Evolutionary conservation across 139 green algal species (phyloP).

Genomic region (Picochlorum costavermella): DNA sequence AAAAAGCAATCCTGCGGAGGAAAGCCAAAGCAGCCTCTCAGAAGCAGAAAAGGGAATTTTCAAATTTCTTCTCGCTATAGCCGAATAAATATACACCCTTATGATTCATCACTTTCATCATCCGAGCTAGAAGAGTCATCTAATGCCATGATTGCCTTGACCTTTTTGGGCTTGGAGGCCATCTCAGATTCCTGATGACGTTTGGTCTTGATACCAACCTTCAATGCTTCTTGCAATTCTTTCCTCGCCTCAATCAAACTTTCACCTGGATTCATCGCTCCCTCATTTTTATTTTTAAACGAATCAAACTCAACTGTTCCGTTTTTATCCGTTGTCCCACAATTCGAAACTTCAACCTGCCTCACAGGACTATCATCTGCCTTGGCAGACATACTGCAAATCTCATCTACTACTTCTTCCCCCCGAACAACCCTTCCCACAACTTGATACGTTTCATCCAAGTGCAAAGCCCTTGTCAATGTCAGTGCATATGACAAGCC

Average conservation of each 20-base stretch:
- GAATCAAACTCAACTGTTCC: not conserved
- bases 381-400: conserved; percentile 30
- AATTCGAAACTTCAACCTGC: conserved; percentile 1
- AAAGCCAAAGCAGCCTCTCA: conserved; percentile 9
- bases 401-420: conserved; percentile 29
- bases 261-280: no score
- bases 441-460: conserved; percentile 61
- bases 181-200: no score
- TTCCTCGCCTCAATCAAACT: no score
- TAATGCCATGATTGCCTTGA: no score
- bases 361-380: conserved; percentile 38
- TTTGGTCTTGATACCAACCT: no score
- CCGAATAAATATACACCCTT: not conserved
- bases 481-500: conserved; percentile 47
- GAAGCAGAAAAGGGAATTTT: conserved; percentile 17
- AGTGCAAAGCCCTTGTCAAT: conserved; percentile 28
- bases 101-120: no score
- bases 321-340: conserved; percentile 2
- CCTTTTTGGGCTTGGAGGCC: no score
- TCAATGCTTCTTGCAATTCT: no score
- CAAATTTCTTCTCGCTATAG: conserved; percentile 14
- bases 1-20: conserved; percentile 17
- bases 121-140: no score
- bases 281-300: not conserved
- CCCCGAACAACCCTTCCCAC: conserved; percentile 44